Evolutionary conservation across 2,329 filamentous ascomycete species (phyloP), one percentile per base, ranked within the genome.

Genomic region (Neoarthrinium moseri): DNA sequence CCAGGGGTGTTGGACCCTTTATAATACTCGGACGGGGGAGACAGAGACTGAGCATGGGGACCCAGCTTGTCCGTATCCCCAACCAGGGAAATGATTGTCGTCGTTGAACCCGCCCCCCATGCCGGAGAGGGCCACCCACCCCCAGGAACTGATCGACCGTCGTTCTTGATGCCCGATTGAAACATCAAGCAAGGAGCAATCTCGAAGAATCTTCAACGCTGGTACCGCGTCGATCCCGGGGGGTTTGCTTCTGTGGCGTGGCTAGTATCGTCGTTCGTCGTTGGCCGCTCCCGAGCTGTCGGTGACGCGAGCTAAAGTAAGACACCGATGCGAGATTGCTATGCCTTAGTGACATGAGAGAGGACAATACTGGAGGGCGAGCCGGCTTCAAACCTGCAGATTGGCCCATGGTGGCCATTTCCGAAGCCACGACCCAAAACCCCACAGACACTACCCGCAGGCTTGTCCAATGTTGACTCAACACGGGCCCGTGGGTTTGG

Each of bases 91-190:
- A 29, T 29, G 37, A 40, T 27, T 22, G 24, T 40, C 37, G 21
- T n/a, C n/a, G n/a, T n/a, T n/a, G n/a, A n/a, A n/a, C n/a, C n/a
- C n/a, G n/a, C n/a, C n/a, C n/a, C n/a, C n/a, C n/a, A n/a, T n/a
- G n/a, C n/a, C n/a, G n/a, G n/a, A n/a, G n/a, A n/a, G n/a, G 37
- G 37, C 37, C 30, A 26, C 24, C 27, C 22, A 38, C 7, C 7
- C n/a, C 32, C 32, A 7, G 7, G 32, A 34, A 34, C 6, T 40
- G 37, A 40, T 40, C 37, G 37, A 23, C 37, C 8, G 37, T 29
- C 24, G 37, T 18, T n/a, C 37, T 40, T 40, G 37, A 23, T 40
- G 37, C 37, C 37, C 37, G 30, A 40, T 18, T 18, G 37, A n/a
- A 6, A 40, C 22, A n/a, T 40, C n/a, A 22, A n/a, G n/a, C n/a